A percentile compares a stretch with the other conserved stretches of the same genome.
Evolutionary conservation across 345 rosid genomes (phyloP).

Genomic region (Hevea brasiliensis): DNA sequence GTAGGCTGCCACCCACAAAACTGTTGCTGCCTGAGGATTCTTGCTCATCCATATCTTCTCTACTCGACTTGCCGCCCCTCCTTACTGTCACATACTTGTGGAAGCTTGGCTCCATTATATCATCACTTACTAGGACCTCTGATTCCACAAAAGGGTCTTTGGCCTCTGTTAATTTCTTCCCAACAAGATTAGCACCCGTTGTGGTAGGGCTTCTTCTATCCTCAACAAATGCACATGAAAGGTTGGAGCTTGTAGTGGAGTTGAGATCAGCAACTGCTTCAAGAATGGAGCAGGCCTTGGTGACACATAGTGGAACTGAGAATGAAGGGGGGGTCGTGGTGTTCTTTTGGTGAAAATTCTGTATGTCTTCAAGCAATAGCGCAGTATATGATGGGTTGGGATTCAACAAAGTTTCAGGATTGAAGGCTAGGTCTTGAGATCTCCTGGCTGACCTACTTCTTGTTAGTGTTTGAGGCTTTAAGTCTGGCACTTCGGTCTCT

Average conservation of each 20-base stretch:
- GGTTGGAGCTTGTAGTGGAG: constrained; percentile 55
- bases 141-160: constrained; percentile 70
- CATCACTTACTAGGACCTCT: constrained; percentile 49
- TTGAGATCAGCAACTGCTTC: constrained; percentile 90
- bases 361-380: constrained; percentile 81
- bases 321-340: constrained; percentile 19
- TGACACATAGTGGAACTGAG: constrained; percentile 62
- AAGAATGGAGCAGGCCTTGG: constrained; percentile 72
- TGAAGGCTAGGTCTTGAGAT: constrained; percentile 67
- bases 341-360: constrained; percentile 81
- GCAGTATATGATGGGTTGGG: constrained; percentile 62
- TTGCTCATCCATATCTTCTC: constrained; percentile 65
- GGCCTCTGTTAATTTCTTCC: constrained; percentile 35
- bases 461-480: constrained; percentile 51
- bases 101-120: constrained; percentile 78
- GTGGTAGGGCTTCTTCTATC: constrained; percentile 24
- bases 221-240: constrained; percentile 36
- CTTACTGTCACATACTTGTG: constrained; percentile 82
- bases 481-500: constrained; percentile 36
- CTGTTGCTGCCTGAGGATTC: constrained; percentile 97
- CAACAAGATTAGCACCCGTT: constrained; percentile 13
- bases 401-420: constrained; percentile 53
- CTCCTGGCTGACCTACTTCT: constrained; percentile 75
- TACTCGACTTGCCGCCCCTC: constrained; percentile 47
- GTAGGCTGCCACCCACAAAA: constrained; percentile 44